These are phyloP conservation scores for Penicillium italicum DNA, from an alignment of 2,329 filamentous ascomycete genomes.

Conservation along the genomic window DNA sequence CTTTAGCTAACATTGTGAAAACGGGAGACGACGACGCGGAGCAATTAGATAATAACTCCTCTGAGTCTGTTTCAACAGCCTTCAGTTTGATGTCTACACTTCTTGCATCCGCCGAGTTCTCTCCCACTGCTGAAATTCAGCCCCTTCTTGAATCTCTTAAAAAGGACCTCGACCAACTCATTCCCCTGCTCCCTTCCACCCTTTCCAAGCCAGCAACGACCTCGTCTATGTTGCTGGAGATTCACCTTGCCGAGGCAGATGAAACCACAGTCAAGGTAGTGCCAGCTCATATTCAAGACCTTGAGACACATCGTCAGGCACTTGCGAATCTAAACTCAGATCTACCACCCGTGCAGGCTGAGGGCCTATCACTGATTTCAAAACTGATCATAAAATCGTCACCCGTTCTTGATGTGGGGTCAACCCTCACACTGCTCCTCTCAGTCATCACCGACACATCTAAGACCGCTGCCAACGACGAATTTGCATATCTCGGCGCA, in stretches of 20 bases:
- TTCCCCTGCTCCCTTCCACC: constrained; percentile 31
- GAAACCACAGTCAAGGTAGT: constrained; percentile 20
- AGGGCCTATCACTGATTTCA: constrained; percentile 42
- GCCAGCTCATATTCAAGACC: constrained; percentile 32
- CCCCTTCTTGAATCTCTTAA: constrained; percentile 35
- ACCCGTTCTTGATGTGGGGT: constrained; percentile 43
- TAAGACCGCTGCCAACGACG: constrained; percentile 34
- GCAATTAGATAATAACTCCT: constrained; percentile 25
- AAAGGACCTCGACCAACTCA: constrained; percentile 34
- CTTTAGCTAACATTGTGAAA: constrained; percentile 35
- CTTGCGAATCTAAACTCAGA: constrained; percentile 40
- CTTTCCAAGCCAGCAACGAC: constrained; percentile 41
- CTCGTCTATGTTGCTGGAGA: constrained; percentile 43
- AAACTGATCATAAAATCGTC: constrained; percentile 40
- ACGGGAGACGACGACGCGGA: constrained; percentile 16
- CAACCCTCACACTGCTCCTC: constrained; percentile 40
- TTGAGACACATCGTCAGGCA: constrained; percentile 42
- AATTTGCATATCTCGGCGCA: constrained; percentile 45
- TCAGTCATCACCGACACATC: constrained; percentile 38
- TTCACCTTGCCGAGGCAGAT: constrained; percentile 34
- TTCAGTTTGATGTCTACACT: constrained; percentile 45
- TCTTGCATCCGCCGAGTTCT: constrained; percentile 41
- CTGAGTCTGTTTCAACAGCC: constrained; percentile 39
- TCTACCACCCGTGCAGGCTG: constrained; percentile 43
- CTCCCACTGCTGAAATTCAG: constrained; percentile 28